Base-by-base conservation (phyloP, 1,284 basidiomycete genomes). In the Cutaneotrichosporon cavernicola region DNA sequence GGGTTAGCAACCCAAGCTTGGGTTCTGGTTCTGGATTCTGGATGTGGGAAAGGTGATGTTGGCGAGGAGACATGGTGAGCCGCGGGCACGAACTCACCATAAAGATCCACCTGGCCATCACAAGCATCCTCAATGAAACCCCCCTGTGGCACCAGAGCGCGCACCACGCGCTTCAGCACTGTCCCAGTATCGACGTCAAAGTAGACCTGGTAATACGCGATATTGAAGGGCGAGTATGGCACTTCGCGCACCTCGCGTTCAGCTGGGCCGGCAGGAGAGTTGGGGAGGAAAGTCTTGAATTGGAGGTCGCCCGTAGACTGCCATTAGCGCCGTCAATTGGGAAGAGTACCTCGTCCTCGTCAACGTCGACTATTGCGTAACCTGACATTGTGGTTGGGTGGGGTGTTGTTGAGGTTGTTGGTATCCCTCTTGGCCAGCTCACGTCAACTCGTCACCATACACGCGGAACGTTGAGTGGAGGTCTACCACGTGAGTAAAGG, bases 61-160 rank as follows among this genome's bases (percentile, higher is more conserved):
- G 34, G 34, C 10, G 34, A 10, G 34, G 6, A 34, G 34, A 36
- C 18, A 4, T 36, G 34, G 13, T 5, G 49, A 13, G 22, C 22
- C 22, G 47, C 47, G 70, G 97, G 89, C 94, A 94, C 97, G 82
- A 96, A 97, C 1, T 93, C 92, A 2, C 94, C 83, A 66, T 84
- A 84, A 5, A 84, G 72, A 65, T 84, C 83, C 1, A 83, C 80
- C 55, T 80, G 76, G 11, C 80, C 81, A 14, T 81, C 80, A 58
- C 83, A 80, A 0, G 79, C 78, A 22, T 81, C 78, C 21, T 71
- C 67, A 18, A 83, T 73, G 65, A 83, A 84, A 47, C 80, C 80
- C 55, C 80, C 74, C 16, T 74, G 72, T 2, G 82, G 83, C 18
- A 83, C 72, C 71, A 83, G 79, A 4, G 82, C 79, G 66, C 77